A percentile compares a stretch with the other conserved stretches of the same genome.
Conservation (phyloP, 768 basidiomycete genomes). For the Hypsizygus marmoreus region DNA sequence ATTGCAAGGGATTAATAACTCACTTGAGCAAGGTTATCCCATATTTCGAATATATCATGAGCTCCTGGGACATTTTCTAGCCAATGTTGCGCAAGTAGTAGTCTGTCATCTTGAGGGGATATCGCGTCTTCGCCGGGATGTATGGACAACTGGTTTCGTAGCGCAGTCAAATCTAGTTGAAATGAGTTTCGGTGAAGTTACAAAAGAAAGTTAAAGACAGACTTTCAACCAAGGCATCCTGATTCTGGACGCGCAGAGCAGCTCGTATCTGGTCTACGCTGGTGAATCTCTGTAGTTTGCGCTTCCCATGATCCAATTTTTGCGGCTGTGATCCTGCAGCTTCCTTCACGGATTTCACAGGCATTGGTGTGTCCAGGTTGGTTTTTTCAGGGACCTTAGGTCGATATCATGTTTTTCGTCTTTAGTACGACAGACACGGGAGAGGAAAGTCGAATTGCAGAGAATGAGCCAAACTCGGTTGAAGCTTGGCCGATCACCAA, state of each 20-base stretch:
- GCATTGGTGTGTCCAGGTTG: too few species aligned
- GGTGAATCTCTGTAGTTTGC: slow-evolving; percentile 12
- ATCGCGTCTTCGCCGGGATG: slow-evolving; percentile 49
- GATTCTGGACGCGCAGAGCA: slow-evolving; percentile 32
- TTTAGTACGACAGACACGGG: too few species aligned
- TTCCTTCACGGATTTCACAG: too few species aligned
- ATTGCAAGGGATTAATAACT: slow-evolving; percentile 17
- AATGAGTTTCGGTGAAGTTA: slow-evolving; percentile 11
- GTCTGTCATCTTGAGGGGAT: slow-evolving; percentile 57
- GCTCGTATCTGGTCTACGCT: slow-evolving; percentile 34
- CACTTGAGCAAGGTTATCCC: slow-evolving; percentile 58
- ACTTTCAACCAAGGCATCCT: slow-evolving; percentile 36
- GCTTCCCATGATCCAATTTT: not conserved
- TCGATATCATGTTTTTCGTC: too few species aligned
- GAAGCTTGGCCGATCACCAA: too few species aligned
- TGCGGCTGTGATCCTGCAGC: too few species aligned
- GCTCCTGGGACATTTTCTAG: slow-evolving; percentile 57
- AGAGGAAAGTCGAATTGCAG: too few species aligned
- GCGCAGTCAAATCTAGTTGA: slow-evolving; percentile 43
- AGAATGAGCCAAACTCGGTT: too few species aligned
- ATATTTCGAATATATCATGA: slow-evolving; percentile 62
- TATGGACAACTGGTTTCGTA: slow-evolving; percentile 66
- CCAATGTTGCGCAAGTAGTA: slow-evolving; percentile 64
- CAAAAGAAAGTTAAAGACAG: not conserved
- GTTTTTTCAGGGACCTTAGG: too few species aligned